phyloP scores from a whole-genome alignment of 2,329 filamentous ascomycete species.

The Alternaria gansuensis region DNA sequence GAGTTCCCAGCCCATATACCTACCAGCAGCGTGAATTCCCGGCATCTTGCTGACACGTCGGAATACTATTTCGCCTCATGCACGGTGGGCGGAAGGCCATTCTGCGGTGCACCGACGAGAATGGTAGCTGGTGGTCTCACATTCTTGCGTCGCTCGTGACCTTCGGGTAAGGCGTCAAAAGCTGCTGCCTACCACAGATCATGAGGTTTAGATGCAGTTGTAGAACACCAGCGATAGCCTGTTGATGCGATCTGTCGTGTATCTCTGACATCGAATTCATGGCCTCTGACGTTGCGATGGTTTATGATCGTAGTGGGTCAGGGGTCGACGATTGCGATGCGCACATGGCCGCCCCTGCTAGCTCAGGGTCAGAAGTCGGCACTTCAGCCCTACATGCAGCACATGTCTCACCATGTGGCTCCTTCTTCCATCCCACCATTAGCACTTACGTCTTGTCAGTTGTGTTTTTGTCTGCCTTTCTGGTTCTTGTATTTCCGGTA shows the following conservation, averaged over 20 bases:
- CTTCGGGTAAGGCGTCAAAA: neutral
- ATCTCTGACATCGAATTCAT: neutral
- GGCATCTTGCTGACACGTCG: slow-evolving; percentile 4
- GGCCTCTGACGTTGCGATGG: neutral
- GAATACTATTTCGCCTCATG: neutral
- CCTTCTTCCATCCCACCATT: slow-evolving; percentile 8
- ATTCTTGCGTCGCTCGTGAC: neutral
- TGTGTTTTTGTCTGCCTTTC: neutral
- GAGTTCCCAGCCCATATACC: neutral
- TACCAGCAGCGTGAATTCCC: neutral
- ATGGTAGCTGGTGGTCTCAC: neutral
- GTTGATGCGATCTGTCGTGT: neutral
- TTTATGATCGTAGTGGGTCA: neutral
- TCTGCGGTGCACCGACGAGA: slow-evolving; percentile 1
- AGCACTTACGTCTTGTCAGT: slow-evolving; percentile 4
- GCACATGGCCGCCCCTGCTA: slow-evolving; percentile 18
- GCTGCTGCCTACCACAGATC: neutral
- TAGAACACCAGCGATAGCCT: neutral
- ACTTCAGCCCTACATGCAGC: slow-evolving; percentile 12
- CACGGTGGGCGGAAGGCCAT: neutral
- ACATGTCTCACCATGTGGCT: slow-evolving; percentile 15
- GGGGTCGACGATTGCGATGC: slow-evolving; percentile 17
- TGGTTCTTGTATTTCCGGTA: neutral
- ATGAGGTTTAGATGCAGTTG: neutral
- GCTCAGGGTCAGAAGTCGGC: slow-evolving; percentile 17